These are phyloP conservation scores for Salix caprea DNA, from an alignment of 345 rosid species.

Conservation along the genomic window DNA sequence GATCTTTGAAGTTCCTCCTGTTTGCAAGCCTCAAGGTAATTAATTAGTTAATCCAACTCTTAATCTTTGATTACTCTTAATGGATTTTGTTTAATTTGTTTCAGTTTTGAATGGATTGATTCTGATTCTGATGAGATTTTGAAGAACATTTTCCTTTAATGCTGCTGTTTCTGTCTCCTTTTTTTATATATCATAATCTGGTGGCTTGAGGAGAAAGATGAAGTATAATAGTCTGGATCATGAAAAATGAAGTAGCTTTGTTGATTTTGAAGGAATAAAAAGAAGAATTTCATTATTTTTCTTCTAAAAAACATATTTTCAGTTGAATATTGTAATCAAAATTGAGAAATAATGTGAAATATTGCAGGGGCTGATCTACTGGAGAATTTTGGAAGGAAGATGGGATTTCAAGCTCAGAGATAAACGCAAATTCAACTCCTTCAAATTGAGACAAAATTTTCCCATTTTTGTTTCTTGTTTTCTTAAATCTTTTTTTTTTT, in stretches of 20 bases:
- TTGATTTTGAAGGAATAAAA: neutral
- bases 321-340: neutral
- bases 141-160: neutral
- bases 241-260: neutral
- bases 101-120: neutral
- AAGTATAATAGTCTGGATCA: neutral
- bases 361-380: conserved; percentile 26
- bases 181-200: neutral
- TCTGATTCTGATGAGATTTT: neutral
- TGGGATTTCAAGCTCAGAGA: conserved; percentile 42
- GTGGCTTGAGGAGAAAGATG: neutral
- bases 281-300: no score
- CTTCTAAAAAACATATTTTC: neutral
- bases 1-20: conserved; percentile 86
- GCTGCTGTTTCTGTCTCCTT: neutral
- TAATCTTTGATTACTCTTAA: neutral
- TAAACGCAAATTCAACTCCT: conserved; percentile 18
- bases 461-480: conserved; percentile 3
- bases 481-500: neutral
- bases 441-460: conserved; percentile 6
- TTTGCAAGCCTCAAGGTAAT: conserved; percentile 59
- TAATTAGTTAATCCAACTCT: no score
- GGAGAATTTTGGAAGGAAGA: conserved; percentile 42
- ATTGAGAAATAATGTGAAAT: conserved; percentile 4
- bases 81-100: neutral